Evolutionary conservation across 2,329 filamentous ascomycete genomes (phyloP), one percentile per base, ranked within the genome.

Genomic region (Coleophoma cylindrospora): DNA sequence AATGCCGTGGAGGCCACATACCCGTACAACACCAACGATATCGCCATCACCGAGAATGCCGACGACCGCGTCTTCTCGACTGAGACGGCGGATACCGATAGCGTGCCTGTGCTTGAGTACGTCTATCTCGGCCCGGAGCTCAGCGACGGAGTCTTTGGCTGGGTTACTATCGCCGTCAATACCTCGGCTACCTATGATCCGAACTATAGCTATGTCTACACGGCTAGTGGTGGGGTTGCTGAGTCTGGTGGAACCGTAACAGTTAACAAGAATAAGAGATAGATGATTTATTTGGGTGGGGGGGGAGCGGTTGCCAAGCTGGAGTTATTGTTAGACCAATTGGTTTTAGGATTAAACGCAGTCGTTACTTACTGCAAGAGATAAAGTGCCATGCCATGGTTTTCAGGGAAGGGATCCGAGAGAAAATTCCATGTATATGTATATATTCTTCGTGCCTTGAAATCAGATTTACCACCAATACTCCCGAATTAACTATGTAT

Each of bases 41-140:
- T 76, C 53, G 49, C 58, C 1, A 50, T 75, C 15, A 82, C 74
- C 5, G 64, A 61, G 41, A 81, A 81, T 57, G 66, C 66, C 9
- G 66, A 74, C 0, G 78, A 83, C 58, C 52, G 53, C 10, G 73
- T 77, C 43, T 69, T 77, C 36, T 56, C 68, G 14, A 62, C 70
- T 55, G 70, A 74, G 52, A 50, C 53, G n/a, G 40, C 52, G 27
- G 73, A 74, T n/a, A 70, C 72, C 40, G 70, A 67, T 7, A 69
- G 70, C 48, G 76, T 79, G 58, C 79, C 79, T 0, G 70, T 81
- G 56, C 64, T 81, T 51, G 73, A 84, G 60, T 84, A 83, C 56
- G 73, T 78, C 14, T 68, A 77, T 27, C 72, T 86, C 12, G 80
- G 81, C 6, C 73, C 80, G 40, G 64, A 68, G 15, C 60, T 80